Base-by-base conservation (phyloP, 768 basidiomycete species). In the Tylopilus balloui region DNA sequence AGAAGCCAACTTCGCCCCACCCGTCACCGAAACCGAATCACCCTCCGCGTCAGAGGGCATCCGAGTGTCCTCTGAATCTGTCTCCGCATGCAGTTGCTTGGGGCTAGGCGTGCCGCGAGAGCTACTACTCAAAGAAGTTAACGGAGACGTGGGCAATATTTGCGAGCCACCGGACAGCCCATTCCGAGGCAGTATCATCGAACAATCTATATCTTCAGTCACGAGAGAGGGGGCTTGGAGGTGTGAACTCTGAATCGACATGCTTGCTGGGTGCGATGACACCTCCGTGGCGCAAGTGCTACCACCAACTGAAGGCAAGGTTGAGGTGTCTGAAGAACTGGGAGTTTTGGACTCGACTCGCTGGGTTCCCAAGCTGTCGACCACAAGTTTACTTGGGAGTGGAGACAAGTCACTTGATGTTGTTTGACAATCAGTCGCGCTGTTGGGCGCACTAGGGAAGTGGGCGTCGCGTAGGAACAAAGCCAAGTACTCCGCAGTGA, bases 401-500 rank as follows among this genome's bases (percentile, higher is more conserved):
- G 37, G 31, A n/a, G 35, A 43, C 6, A 37, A n/a, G 25, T 49
- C 38, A 7, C 37, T 6, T 23, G 2, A 37, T 5, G 28, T 25
- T 4, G 25, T 28, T 32, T 20, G 41, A 19, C 24, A n/a, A 19
- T 37, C 20, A 12, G 23, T 17, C 4, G 3, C 4, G 8, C 25
- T 3, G n/a, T 29, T 25, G 2, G 37, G 23, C 32, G n/a, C 20
- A 15, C 8, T 13, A 28, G 31, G 21, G n/a, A 13, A n/a, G 8
- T 42, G 37, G 28, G 40, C 6, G 6, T 45, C 39, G 7, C 15
- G 25, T 17, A 31, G 0, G 24, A 40, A 42, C 13, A 24, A 43
- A n/a, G 45, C n/a, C 17, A 39, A 14, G 35, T 54, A 39, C 20
- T 53, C 48, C 14, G 46, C 8, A 12, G 49, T 29, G 36, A 38